These are phyloP conservation scores for Glonium stellatum DNA, from an alignment of 495 filamentous ascomycete species.

Conservation along the genomic window DNA sequence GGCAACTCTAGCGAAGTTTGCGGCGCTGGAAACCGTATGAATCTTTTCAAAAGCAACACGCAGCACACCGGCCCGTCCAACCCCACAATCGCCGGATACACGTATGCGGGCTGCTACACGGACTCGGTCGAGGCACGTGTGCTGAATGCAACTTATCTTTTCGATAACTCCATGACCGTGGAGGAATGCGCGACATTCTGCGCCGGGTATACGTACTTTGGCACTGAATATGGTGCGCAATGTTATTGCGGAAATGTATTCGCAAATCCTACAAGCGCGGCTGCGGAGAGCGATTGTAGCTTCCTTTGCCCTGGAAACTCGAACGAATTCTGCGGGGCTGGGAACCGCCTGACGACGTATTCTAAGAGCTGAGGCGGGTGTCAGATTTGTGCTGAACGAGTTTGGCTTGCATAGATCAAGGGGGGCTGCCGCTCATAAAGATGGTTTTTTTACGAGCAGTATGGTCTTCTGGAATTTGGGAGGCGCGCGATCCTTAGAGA, in stretches of 20 bases:
- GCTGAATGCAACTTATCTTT: slow-evolving; percentile 4
- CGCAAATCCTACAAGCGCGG: slow-evolving; percentile 1
- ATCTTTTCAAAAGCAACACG: slow-evolving; percentile 13
- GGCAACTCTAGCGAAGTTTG: slow-evolving; percentile 32
- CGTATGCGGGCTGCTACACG: slow-evolving; percentile 15
- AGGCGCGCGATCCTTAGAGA: too few species aligned
- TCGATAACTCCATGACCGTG: slow-evolving; percentile 17
- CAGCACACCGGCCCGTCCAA: slow-evolving; percentile 1
- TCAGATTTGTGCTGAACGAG: too few species aligned
- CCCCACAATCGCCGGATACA: slow-evolving; percentile 13
- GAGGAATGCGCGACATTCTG: slow-evolving; percentile 15
- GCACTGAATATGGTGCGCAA: slow-evolving; percentile 18
- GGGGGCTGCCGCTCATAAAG: too few species aligned
- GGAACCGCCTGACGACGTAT: slow-evolving; percentile 13
- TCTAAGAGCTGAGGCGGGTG: background rate
- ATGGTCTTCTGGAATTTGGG: too few species aligned
- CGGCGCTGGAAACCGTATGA: slow-evolving; percentile 18
- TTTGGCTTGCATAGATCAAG: too few species aligned
- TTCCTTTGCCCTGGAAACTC: slow-evolving; percentile 18
- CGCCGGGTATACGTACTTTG: slow-evolving; percentile 15
- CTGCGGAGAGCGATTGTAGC: slow-evolving; percentile 13
- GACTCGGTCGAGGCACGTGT: slow-evolving; percentile 6
- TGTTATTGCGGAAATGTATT: slow-evolving; percentile 18
- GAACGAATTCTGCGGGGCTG: slow-evolving; percentile 17
- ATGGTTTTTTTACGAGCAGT: too few species aligned